These are phyloP conservation scores for Penicillium aurantiogriseum DNA, from an alignment of 2,329 filamentous ascomycete species.

Conservation along the genomic window DNA sequence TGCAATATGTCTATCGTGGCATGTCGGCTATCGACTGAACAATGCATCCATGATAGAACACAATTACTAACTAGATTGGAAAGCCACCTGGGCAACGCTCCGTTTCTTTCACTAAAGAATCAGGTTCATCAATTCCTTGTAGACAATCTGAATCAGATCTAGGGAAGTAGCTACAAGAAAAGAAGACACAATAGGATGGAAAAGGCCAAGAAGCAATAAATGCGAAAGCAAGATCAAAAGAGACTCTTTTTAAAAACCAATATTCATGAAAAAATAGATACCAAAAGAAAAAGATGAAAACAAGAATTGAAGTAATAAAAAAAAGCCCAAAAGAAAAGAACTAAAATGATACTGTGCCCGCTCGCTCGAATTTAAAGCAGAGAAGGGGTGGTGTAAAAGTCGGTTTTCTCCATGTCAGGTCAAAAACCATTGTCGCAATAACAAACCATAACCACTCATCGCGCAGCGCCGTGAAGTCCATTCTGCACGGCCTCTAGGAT, in stretches of 20 bases:
- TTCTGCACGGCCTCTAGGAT: slow-evolving; percentile 76
- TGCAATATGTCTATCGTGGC: not conserved
- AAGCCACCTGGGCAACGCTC: not conserved
- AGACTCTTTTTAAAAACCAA: slow-evolving; percentile 18
- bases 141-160: not conserved
- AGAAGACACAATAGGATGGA: not conserved
- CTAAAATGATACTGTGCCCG: slow-evolving; percentile 17
- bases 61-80: not conserved
- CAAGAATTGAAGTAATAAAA: slow-evolving; percentile 15
- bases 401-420: slow-evolving; percentile 8
- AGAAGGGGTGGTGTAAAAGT: slow-evolving; percentile 14
- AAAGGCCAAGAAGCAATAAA: not conserved
- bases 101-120: not conserved
- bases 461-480: slow-evolving; percentile 29
- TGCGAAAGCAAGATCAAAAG: slow-evolving; percentile 2
- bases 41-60: not conserved
- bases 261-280: slow-evolving; percentile 17
- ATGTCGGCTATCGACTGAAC: not conserved
- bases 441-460: slow-evolving; percentile 10
- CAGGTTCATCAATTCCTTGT: not conserved
- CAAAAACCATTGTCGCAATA: not conserved
- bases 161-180: slow-evolving; percentile 1
- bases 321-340: slow-evolving; percentile 8
- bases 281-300: slow-evolving; percentile 11
- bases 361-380: slow-evolving; percentile 10